phyloP scores from a whole-genome alignment of 768 basidiomycete species.

The Boletus sp. region DNA sequence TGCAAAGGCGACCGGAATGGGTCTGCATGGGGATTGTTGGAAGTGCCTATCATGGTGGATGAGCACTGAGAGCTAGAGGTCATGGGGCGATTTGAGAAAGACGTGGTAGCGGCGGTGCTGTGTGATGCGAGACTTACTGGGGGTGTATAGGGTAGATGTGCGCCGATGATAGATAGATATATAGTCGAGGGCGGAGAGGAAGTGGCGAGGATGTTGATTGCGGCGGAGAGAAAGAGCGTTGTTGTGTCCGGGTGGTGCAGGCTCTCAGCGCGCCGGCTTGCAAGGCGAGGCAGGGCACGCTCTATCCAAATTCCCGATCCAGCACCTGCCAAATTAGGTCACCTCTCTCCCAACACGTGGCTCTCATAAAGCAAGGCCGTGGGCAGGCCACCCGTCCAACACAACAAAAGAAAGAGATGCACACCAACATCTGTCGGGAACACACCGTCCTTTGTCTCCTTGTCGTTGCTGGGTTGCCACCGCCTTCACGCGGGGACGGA shows the following conservation, averaged over 20 bases:
- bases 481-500: background rate
- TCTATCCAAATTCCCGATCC: constrained; percentile 30
- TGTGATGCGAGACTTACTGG: constrained; percentile 4
- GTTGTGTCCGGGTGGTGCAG: constrained; percentile 16
- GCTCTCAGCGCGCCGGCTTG: constrained; percentile 28
- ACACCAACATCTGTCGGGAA: background rate
- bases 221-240: constrained; percentile 15
- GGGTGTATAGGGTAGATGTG: background rate
- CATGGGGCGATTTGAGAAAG: constrained; percentile 14
- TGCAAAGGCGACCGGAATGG: constrained; percentile 15
- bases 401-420: background rate
- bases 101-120: background rate
- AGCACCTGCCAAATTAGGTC: constrained; percentile 18
- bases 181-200: background rate
- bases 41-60: constrained; percentile 19
- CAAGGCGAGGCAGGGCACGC: constrained; percentile 34
- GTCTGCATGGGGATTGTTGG: background rate
- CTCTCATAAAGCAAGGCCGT: constrained; percentile 9
- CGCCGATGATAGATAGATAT: constrained; percentile 1
- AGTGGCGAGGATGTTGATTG: constrained; percentile 5
- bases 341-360: constrained; percentile 31
- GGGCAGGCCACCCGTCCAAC: background rate
- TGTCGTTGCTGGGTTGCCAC: background rate
- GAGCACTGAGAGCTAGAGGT: constrained; percentile 9
- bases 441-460: constrained; percentile 1